phyloP scores from a whole-genome alignment of 139 green algal species.

The Chlamydomonas incerta region DNA sequence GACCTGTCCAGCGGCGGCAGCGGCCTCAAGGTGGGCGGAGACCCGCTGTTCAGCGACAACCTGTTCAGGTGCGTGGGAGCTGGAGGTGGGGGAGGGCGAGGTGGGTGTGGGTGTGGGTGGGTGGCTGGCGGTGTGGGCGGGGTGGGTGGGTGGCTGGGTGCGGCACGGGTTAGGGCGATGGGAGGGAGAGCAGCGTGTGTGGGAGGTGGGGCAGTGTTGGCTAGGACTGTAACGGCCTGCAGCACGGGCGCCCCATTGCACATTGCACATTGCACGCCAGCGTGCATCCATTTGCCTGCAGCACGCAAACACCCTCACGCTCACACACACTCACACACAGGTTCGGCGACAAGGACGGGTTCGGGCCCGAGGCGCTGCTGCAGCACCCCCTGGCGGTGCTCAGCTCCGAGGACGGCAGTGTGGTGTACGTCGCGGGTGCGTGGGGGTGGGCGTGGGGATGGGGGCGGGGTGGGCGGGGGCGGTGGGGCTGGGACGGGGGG shows the following conservation, averaged over 20 bases:
- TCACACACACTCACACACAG: neutral
- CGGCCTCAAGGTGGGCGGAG: constrained; percentile 70
- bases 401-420: constrained; percentile 38
- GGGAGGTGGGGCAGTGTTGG: neutral
- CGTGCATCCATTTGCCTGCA: no score
- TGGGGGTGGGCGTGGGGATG: no score
- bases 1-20: constrained; percentile 64
- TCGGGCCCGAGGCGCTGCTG: constrained; percentile 63
- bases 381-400: constrained; percentile 76
- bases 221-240: no score
- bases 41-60: constrained; percentile 83
- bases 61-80: constrained; percentile 72
- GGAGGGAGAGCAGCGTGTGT: neutral
- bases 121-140: no score
- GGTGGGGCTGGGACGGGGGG: no score
- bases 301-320: no score
- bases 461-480: no score
- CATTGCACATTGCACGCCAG: no score
- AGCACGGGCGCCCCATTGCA: no score
- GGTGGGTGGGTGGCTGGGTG: neutral
- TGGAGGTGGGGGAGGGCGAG: no score
- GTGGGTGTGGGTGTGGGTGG: no score
- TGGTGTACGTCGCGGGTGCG: constrained; percentile 67
- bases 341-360: constrained; percentile 83
- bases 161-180: neutral